These are phyloP conservation scores for Rhodotorula sp. DNA, from an alignment of 1,284 basidiomycete genomes.

Conservation along the genomic window DNA sequence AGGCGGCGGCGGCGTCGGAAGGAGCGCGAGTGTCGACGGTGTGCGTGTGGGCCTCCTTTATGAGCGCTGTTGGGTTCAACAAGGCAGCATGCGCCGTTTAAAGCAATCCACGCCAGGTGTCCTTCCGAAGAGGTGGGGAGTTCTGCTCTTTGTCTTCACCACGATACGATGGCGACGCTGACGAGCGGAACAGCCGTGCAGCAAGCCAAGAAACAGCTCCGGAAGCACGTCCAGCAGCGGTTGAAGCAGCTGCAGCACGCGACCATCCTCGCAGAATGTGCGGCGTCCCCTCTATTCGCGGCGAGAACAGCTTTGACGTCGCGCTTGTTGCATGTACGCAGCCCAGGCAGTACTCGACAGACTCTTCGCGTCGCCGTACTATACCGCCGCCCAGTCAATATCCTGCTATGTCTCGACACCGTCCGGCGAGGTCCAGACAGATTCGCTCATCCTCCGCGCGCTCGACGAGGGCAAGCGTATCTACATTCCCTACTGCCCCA, in stretches of 20 bases:
- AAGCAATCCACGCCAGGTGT: no score
- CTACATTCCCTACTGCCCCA: conserved; percentile 49
- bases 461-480: conserved; percentile 46
- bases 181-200: conserved; percentile 18
- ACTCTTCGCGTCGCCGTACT: conserved; percentile 46
- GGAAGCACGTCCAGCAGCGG: conserved; percentile 41
- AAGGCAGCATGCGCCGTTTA: no score
- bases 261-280: conserved; percentile 37
- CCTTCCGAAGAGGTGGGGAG: no score
- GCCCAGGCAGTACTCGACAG: conserved; percentile 42
- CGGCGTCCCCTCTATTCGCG: conserved; percentile 6
- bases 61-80: no score
- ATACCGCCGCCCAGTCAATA: conserved; percentile 43
- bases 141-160: no score
- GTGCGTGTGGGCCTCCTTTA: no score
- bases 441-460: conserved; percentile 46
- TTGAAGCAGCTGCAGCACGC: conserved; percentile 31
- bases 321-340: not conserved
- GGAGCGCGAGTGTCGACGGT: not conserved
- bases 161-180: not conserved
- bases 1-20: no score
- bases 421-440: conserved; percentile 48
- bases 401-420: conserved; percentile 50
- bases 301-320: not conserved
- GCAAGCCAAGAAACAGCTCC: conserved; percentile 44